Evolutionary conservation across 768 basidiomycete genomes (phyloP), one percentile per base, ranked within the genome.

Genomic region (Omphalotus guepiniiformis): DNA sequence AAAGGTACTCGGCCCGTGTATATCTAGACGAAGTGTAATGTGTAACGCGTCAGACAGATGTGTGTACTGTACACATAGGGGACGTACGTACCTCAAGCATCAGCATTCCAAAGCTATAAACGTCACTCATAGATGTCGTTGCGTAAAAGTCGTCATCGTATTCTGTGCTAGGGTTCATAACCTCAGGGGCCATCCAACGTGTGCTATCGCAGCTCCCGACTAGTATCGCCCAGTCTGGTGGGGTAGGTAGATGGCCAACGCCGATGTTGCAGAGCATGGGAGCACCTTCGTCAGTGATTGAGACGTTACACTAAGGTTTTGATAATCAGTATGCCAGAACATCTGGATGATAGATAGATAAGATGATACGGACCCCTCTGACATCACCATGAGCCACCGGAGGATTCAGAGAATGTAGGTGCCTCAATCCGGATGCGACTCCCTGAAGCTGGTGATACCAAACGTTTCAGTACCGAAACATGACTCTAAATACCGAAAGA

Each of bases 71-170:
- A 30, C 5, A 30, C 34, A 7, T 38, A 8, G 22, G 46, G 18
- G 18, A 28, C 3, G 19, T 18, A 46, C 49, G 13, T 26, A 51
- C 50, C 39, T 51, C 44, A 7, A 51, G 22, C 30, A 51, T 35
- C 8, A 32, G 46, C 50, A 51, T 51, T 13, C 50, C 50, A 18
- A 51, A 51, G 19, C 50, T 51, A 22, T 51, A 47, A 2, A 51
- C 45, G 26, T 51, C 50, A 18, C 44, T 43, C 37, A 39, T 47
- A 5, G 37, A 32, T 13, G 44, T 30, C 2, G 44, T 41, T 16
- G 6, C 21, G 34, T 34, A 13, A 7, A 34, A 29, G 8, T 15
- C 9, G 2, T 26, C 18, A 8, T 38, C 23, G 3, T 15, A 47
- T 28, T 8, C 19, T 13, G 37, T 39, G 6, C 26, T 15, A 29